Conservation (phyloP, 345 rosid genomes). For the Eutrema yunnanense region DNA sequence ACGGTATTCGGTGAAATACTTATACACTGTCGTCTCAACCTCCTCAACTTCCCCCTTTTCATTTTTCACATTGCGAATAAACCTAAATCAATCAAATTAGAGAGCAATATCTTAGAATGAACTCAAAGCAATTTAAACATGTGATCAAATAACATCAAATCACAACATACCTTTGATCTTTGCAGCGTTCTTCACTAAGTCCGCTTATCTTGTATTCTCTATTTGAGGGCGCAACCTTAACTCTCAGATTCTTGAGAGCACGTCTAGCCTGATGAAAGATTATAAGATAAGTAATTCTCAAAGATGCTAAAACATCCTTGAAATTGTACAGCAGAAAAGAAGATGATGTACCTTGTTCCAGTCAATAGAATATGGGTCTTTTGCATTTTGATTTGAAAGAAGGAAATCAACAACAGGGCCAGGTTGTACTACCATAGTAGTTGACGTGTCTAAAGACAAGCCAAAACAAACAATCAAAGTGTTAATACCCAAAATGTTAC, state of each 20-base stretch:
- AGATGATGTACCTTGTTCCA: constrained; percentile 24
- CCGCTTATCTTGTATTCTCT: constrained; percentile 76
- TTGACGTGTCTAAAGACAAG: constrained; percentile 24
- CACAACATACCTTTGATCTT: constrained; percentile 36
- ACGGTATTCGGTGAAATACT: constrained; percentile 51
- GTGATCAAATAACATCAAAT: background rate
- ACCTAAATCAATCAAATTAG: constrained; percentile 37
- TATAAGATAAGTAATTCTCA: background rate
- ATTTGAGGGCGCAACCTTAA: constrained; percentile 49
- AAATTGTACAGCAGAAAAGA: background rate
- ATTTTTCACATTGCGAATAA: constrained; percentile 42
- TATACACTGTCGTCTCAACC: constrained; percentile 55
- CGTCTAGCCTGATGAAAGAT: constrained; percentile 48
- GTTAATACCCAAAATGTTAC: background rate
- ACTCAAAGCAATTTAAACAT: background rate
- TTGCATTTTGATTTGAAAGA: constrained; percentile 12
- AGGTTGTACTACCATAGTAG: constrained; percentile 31
- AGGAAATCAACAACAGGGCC: constrained; percentile 33
- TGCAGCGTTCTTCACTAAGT: constrained; percentile 54
- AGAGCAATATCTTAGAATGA: background rate
- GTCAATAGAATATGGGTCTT: constrained; percentile 3
- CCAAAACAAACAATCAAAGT: background rate
- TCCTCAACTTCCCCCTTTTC: constrained; percentile 42
- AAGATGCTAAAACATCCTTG: background rate
- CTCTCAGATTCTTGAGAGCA: constrained; percentile 59